Base-by-base conservation (phyloP, 2,329 filamentous ascomycete genomes). In the Nemania serpens region DNA sequence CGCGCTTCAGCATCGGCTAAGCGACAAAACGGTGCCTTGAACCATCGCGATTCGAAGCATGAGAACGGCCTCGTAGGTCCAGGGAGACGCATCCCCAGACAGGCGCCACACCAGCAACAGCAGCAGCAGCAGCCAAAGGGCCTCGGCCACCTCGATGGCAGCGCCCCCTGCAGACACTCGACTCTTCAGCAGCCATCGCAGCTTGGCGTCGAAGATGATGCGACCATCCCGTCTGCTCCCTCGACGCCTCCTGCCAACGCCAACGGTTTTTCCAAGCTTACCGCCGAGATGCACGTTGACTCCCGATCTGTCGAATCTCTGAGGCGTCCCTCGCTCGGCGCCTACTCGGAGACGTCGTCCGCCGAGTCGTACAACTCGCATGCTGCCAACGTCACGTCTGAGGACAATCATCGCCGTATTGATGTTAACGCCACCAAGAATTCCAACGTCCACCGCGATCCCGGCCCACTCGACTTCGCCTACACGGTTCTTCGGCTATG, bases 401-500 rank as follows among this genome's bases (percentile, higher is more conserved):
- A 84, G 62, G 79, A 82, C 54, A 78, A 79, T 64, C 85, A 87
- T 73, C 86, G 86, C 68, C 85, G 84, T 66, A 89, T 89, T 78
- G 88, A 91, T 72, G 86, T 89, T 71, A 89, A 89, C 74, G 84
- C 84, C 67, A 83, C 86, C 73, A 89, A 88, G 75, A 85, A 89
- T 69, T 81, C 83, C 67, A 82, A 88, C 61, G 83, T 89, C 56
- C 89, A 90, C 72, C 88, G 88, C 68, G 87, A 90, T 73, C 81
- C 87, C 56, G 90, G 90, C 61, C 87, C 91, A 49, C 78, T 96
- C 68, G 88, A 91, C 70, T 82, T 96, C 66, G 89, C 90, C 65
- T 85, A 91, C 68, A 97, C 93, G 57, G 94, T 98, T 70, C 86
- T 98, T 74, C 88, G 88, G 71, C 92, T 93, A 54, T 94, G 93